phyloP scores from a whole-genome alignment of 176 grass and related monocot species.

The Bothriochloa decipiens region DNA sequence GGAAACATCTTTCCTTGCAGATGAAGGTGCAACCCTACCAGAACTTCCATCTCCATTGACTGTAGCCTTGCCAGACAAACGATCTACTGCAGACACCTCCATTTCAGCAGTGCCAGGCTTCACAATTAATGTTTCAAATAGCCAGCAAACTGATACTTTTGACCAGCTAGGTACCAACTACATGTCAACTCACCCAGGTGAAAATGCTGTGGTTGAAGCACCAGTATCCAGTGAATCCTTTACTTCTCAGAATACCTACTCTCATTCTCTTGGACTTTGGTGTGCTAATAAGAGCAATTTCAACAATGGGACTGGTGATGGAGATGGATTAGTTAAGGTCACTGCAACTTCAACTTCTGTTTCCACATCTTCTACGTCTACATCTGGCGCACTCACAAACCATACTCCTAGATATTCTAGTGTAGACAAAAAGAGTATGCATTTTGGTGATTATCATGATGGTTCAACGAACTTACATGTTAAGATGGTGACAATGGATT shows the following conservation, averaged over 20 bases:
- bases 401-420: conserved; percentile 40
- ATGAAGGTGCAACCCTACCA: conserved; percentile 82
- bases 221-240: conserved; percentile 36
- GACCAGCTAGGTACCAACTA: conserved; percentile 35
- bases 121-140: conserved; percentile 40
- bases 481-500: conserved; percentile 30
- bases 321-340: conserved; percentile 39
- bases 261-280: conserved; percentile 19
- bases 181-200: conserved; percentile 36
- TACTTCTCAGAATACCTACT: conserved; percentile 31
- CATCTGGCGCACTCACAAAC: conserved; percentile 28
- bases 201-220: conserved; percentile 22
- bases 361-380: conserved; percentile 44
- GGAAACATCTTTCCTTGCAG: conserved; percentile 98
- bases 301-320: conserved; percentile 38
- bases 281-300: conserved; percentile 36
- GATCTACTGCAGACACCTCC: conserved; percentile 63
- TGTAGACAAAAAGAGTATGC: conserved; percentile 50
- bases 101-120: conserved; percentile 77
- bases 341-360: conserved; percentile 23
- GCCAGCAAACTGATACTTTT: conserved; percentile 38
- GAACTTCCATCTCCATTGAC: conserved; percentile 81
- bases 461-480: conserved; percentile 39
- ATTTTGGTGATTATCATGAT: conserved; percentile 61
- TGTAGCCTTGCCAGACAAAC: conserved; percentile 79